Conservation (phyloP, 2,329 filamentous ascomycete genomes). For the Teratosphaeria viscida region DNA sequence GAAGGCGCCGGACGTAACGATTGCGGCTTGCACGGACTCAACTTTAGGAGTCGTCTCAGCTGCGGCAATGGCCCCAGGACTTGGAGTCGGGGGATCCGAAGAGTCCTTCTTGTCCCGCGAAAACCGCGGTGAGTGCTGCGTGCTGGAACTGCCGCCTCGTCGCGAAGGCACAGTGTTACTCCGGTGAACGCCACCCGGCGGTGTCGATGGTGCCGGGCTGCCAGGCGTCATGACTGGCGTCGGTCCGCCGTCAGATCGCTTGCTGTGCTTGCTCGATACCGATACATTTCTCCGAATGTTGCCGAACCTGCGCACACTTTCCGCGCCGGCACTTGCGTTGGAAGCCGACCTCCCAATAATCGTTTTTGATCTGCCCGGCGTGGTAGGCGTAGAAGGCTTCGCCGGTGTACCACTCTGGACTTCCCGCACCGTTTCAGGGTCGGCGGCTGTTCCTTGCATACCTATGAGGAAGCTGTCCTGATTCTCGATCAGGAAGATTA, state of each 20-base stretch:
- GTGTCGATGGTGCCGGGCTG: slow-evolving; percentile 15
- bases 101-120: slow-evolving; percentile 34
- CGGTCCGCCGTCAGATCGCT: slow-evolving; percentile 59
- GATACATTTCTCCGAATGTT: slow-evolving; percentile 80
- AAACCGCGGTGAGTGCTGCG: slow-evolving; percentile 52
- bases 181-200: slow-evolving; percentile 44
- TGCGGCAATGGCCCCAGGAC: slow-evolving; percentile 8
- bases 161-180: slow-evolving; percentile 95
- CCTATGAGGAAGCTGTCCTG: slow-evolving; percentile 97
- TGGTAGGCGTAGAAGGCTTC: slow-evolving; percentile 28
- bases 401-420: slow-evolving; percentile 55
- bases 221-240: slow-evolving; percentile 55
- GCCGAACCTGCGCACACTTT: slow-evolving; percentile 73
- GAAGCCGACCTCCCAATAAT: slow-evolving; percentile 67
- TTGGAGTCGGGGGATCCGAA: slow-evolving; percentile 43
- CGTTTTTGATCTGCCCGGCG: slow-evolving; percentile 40
- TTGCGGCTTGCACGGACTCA: slow-evolving; percentile 18
- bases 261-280: slow-evolving; percentile 78
- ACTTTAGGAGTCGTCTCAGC: slow-evolving; percentile 13
- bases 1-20: slow-evolving; percentile 19
- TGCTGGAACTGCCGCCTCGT: slow-evolving; percentile 53
- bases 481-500: slow-evolving; percentile 97
- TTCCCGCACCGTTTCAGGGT: slow-evolving; percentile 61
- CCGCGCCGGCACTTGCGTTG: slow-evolving; percentile 77
- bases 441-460: slow-evolving; percentile 98